Base-by-base conservation (phyloP, 192 early-diverging fungal genomes). In the Coemansia sp. region DNA sequence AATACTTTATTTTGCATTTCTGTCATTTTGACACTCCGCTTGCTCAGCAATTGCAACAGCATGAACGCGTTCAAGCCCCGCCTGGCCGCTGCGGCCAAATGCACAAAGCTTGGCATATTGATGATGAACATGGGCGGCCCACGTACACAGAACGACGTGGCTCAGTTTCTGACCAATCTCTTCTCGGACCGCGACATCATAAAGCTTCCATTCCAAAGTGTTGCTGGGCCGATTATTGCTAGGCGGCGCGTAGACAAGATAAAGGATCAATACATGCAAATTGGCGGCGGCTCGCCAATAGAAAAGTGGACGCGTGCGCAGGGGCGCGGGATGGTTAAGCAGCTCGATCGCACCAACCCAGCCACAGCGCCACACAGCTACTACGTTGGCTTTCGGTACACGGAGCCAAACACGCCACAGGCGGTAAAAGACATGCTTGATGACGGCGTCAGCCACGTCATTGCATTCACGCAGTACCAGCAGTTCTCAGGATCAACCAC, bases 401-500 rank as follows among this genome's bases (percentile, higher is more conserved):
- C 91, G 0, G 61, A 79, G 18, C 95, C 95, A 27, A 80, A 89
- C 53, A 93, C 92, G 3, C 72, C 80, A 6, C 80, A 84, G 39
- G 86, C 95, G 6, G 48, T 98, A n/a, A 53, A 80, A 19, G 70
- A 83, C 42, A 94, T 98, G 88, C 83, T 91, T 34, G 54, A 70
- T 19, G 94, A 96, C 72, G 89, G 90, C 5, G 86, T 96, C 2
- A 75, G 84, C 50, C 86, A 90, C 14, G 95, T 91, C 4, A 83
- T 98, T 22, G 95, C 93, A 12, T 92, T 98, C 50, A 89, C 90
- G 3, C 88, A 96, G 72, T 98, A 98, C 68, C 95, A 94, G 42
- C 95, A 98, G 80, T 96, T 93, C 76, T 93, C 91, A n/a, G 93
- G 94, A 64, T 93, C 93, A 10, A 96, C 94, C 17, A 96, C 94